Percentiles rank a stretch among this genome's conserved stretches.
phyloP scores from a whole-genome alignment of 1,284 basidiomycete genomes.

The Ceratobasidium sp. region DNA sequence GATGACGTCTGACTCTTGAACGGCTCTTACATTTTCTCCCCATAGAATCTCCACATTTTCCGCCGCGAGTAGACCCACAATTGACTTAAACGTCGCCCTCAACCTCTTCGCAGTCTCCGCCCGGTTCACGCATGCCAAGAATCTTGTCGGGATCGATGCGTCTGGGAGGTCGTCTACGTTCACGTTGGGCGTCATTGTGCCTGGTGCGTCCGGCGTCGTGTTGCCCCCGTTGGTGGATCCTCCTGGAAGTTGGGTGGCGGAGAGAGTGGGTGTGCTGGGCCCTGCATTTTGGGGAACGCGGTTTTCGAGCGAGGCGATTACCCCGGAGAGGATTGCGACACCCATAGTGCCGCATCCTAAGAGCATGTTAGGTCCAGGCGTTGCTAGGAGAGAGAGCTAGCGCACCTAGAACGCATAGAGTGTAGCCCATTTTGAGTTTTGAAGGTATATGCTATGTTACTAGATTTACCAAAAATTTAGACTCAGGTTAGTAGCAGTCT shows the following conservation, averaged over 20 bases:
- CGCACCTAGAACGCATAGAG: conserved; percentile 61
- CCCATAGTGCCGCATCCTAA: conserved; percentile 99
- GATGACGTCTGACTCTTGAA: conserved; percentile 83
- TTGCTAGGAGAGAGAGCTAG: conserved; percentile 5
- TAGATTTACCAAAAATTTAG: neutral
- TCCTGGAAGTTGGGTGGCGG: conserved; percentile 47
- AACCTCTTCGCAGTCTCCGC: conserved; percentile 83
- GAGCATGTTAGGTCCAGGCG: conserved; percentile 41
- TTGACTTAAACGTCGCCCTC: conserved; percentile 67
- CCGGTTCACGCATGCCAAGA: conserved; percentile 90
- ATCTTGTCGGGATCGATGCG: conserved; percentile 79
- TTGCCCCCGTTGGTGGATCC: conserved; percentile 75
- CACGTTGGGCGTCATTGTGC: conserved; percentile 49
- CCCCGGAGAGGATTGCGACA: conserved; percentile 92
- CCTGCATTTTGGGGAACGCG: conserved; percentile 55
- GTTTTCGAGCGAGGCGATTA: conserved; percentile 78
- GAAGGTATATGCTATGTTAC: conserved; percentile 20
- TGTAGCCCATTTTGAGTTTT: conserved; percentile 60
- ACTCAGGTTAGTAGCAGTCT: neutral
- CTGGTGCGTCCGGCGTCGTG: conserved; percentile 71
- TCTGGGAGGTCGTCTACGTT: conserved; percentile 64
- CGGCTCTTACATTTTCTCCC: conserved; percentile 80
- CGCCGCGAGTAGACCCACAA: conserved; percentile 51
- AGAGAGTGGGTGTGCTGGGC: conserved; percentile 51
- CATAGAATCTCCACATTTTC: conserved; percentile 76